Evolutionary conservation across 2,329 filamentous ascomycete species (phyloP), one percentile per base, ranked within the genome.

Genomic region (Botryotinia globosa): DNA sequence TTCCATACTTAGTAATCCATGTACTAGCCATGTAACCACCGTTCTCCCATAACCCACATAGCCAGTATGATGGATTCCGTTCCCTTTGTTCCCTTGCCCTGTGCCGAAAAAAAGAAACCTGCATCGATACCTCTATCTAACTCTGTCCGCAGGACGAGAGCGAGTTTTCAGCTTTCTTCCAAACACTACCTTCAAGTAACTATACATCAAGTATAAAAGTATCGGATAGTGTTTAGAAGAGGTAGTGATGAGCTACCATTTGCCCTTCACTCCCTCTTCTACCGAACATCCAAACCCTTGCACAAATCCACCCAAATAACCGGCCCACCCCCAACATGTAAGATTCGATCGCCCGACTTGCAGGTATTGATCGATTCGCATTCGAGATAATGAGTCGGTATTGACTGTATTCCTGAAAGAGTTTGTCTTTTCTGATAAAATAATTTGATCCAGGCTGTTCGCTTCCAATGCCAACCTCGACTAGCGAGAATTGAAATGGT

Each of bases 181-280:
- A 48, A 45, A 45, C 39, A 45, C 29, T 62, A 25, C 8, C 54
- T 37, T 25, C 14, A 34, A 42, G 18, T 45, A 42, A 20, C 34
- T 42, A 45, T 69, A 59, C 67, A 63, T 63, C 51, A 45, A 63
- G 58, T 34, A 45, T 37, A 25, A 63, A 8, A 37, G 32, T 22
- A 8, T 34, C 3, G 14, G 22, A 45, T 45, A 69, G 32, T 48
- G 39, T n/a, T 37, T n/a, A 9, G 76, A 75, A 79, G 77, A 76
- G 76, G 78, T 77, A 79, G 78, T 77, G 77, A 79, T 79, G 78
- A 78, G 69, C 78, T 79, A 78, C 76, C 75, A 70, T 74, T 74
- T 73, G 70, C 67, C 45, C 72, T 67, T 48, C 74, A 39, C n/a
- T 39, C 48, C 34, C 29, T 71, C 58, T 51, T 65, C 44, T 32